Conservation (phyloP, 2,329 filamentous ascomycete genomes). For the Aspergillus texensis region DNA sequence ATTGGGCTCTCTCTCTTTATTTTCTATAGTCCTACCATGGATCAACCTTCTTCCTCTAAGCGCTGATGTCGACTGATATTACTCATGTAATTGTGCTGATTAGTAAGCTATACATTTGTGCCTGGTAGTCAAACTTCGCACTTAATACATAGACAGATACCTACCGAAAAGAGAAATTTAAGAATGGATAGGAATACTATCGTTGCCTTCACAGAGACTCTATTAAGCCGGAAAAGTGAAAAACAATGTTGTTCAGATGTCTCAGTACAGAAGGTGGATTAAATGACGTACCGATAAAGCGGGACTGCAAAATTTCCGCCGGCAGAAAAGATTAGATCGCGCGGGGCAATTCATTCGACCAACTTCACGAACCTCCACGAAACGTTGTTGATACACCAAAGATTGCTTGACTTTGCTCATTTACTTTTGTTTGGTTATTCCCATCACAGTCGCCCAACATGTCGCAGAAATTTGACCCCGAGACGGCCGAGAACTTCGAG, state of each 20-base stretch:
- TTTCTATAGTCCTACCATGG: no score
- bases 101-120: not conserved
- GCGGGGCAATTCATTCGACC: slow-evolving; percentile 30
- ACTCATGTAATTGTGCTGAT: not conserved
- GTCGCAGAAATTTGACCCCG: slow-evolving; percentile 54
- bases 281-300: slow-evolving; percentile 20
- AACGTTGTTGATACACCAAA: not conserved
- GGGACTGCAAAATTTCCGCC: slow-evolving; percentile 26
- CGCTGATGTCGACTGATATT: not conserved
- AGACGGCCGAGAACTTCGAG: slow-evolving; percentile 70
- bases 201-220: not conserved
- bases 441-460: slow-evolving; percentile 29
- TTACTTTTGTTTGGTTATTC: not conserved
- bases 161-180: not conserved
- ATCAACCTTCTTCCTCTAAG: no score
- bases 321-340: slow-evolving; percentile 17
- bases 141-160: not conserved
- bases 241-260: not conserved
- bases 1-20: no score
- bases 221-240: not conserved
- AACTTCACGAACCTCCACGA: not conserved
- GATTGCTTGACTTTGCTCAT: not conserved
- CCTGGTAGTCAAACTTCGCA: no score
- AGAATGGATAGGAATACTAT: no score
- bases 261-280: not conserved